Conservation (phyloP, 2,329 filamentous ascomycete species). For the Fusarium sp. region DNA sequence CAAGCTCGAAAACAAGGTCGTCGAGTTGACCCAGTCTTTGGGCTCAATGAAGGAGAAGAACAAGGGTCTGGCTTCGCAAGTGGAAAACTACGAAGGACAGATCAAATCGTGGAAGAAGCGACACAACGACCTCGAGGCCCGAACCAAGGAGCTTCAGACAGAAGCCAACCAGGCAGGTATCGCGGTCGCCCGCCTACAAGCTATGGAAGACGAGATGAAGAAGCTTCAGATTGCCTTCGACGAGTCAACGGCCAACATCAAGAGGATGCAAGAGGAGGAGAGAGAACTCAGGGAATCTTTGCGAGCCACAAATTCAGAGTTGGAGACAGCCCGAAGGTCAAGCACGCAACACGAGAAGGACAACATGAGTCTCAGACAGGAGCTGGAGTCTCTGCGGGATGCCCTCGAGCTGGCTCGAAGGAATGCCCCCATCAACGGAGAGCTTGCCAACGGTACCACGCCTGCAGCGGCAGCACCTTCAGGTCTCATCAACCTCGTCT, state of each 20-base stretch:
- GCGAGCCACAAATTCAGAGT: conserved; percentile 78
- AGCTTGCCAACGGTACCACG: conserved; percentile 52
- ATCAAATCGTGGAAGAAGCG: conserved; percentile 95
- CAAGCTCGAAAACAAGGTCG: conserved; percentile 99
- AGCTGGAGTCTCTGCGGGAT: conserved; percentile 89
- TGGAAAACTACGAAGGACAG: conserved; percentile 95
- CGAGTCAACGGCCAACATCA: conserved; percentile 89
- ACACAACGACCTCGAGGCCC: conserved; percentile 87
- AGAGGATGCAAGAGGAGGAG: conserved; percentile 94
- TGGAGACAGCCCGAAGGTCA: conserved; percentile 80
- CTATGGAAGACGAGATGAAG: conserved; percentile 95
- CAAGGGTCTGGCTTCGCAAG: conserved; percentile 85
- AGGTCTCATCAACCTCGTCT: conserved; percentile 95
- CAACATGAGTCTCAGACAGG: conserved; percentile 84
- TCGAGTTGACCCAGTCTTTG: conserved; percentile 93
- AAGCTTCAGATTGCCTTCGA: conserved; percentile 89
- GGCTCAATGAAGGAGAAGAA: conserved; percentile 95
- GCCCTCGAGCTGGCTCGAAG: conserved; percentile 89
- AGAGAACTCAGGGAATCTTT: conserved; percentile 85
- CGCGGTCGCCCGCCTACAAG: conserved; percentile 85
- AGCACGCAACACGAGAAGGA: conserved; percentile 83
- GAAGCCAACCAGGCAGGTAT: conserved; percentile 99
- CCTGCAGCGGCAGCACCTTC: conserved; percentile 64
- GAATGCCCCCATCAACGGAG: conserved; percentile 77
- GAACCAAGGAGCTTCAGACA: conserved; percentile 92